phyloP scores from a whole-genome alignment of 139 green algal species.

The Spirogloea muscicola region DNA sequence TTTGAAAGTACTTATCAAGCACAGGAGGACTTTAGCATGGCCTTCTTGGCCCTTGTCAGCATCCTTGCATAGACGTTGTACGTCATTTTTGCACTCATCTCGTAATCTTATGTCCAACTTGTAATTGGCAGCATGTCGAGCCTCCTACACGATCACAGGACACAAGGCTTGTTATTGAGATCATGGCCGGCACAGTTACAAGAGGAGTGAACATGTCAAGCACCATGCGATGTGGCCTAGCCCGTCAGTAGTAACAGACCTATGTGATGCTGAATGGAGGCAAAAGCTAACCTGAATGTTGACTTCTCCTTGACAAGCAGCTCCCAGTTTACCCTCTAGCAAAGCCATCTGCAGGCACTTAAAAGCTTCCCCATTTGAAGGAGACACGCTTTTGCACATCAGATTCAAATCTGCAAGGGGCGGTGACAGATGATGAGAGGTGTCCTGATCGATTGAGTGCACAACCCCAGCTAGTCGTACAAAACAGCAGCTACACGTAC shows the following conservation, averaged over 20 bases:
- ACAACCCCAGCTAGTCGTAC: background rate
- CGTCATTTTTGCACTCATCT: constrained; percentile 38
- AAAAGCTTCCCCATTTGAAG: background rate
- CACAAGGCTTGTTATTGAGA: too few relatives aligned
- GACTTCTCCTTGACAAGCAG: background rate
- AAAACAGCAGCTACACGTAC: too few relatives aligned
- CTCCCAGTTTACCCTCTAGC: background rate
- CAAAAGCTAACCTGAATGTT: background rate
- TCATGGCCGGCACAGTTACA: too few relatives aligned
- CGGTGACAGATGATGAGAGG: background rate
- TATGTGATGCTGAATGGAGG: background rate
- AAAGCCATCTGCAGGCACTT: constrained; percentile 8
- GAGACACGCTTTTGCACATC: background rate
- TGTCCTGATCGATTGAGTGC: background rate
- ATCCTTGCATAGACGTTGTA: constrained; percentile 1
- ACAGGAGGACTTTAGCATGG: constrained; percentile 21
- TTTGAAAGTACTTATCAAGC: constrained; percentile 21
- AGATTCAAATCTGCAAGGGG: constrained; percentile 3
- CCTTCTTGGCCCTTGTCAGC: constrained; percentile 32
- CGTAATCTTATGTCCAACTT: constrained; percentile 29
- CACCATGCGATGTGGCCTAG: background rate
- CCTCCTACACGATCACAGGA: background rate
- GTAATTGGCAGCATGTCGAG: constrained; percentile 2
- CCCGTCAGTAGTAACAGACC: background rate
- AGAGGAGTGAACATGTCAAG: background rate